These are phyloP conservation scores for Magnusiomyces tetraspermus DNA, from an alignment of 1,139 yeast genomes.

Conservation along the genomic window DNA sequence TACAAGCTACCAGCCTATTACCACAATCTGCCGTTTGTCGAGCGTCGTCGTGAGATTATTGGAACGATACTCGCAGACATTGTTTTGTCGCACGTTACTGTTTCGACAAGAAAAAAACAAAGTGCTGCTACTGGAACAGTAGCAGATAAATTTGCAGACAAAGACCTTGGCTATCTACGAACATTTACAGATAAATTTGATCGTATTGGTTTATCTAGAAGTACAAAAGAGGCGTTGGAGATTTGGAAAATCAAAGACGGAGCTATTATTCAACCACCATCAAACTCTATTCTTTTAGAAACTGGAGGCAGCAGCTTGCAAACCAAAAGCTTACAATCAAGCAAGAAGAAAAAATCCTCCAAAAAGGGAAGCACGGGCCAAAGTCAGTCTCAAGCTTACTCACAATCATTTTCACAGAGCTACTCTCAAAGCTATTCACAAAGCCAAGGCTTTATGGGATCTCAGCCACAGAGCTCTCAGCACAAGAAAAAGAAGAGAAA, in stretches of 20 bases:
- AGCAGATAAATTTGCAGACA: background rate
- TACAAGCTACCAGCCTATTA: background rate
- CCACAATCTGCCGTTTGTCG: background rate
- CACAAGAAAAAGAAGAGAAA: background rate
- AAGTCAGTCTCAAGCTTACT: background rate
- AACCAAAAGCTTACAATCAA: background rate
- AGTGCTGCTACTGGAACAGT: too few relatives aligned
- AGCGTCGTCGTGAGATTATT: background rate
- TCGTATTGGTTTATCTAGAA: background rate
- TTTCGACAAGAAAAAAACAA: background rate
- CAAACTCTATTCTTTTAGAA: too few relatives aligned
- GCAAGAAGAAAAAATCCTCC: background rate
- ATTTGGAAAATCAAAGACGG: constrained; percentile 3
- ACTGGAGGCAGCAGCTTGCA: background rate
- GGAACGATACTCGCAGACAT: background rate
- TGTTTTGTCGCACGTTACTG: background rate
- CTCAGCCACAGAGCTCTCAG: constrained; percentile 2
- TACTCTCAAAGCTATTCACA: background rate
- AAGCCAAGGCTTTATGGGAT: constrained; percentile 1
- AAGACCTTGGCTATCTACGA: constrained; percentile 1
- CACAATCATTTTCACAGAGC: background rate
- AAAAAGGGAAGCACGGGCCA: background rate
- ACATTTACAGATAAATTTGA: background rate
- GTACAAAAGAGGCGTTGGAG: background rate
- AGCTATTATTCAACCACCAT: background rate